Percentiles rank a stretch among this genome's conserved stretches.
Conservation (phyloP, 352 stramenopile species). For the Phytophthora sojae region DNA sequence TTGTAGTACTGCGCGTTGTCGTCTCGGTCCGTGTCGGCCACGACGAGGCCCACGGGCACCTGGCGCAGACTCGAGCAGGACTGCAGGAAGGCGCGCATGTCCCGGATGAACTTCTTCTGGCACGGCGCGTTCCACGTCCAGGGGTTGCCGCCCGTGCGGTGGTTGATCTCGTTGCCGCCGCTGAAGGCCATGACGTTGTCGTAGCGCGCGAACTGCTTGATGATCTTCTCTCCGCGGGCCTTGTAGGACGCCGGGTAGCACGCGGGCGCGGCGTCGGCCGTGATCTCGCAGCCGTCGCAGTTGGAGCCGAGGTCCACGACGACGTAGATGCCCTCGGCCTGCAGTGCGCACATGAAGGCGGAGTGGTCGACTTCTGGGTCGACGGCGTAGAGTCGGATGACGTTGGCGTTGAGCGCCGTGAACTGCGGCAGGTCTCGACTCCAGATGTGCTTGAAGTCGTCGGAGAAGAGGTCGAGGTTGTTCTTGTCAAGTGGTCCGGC, state of each 20-base stretch:
- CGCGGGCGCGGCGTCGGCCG: constrained; percentile 46
- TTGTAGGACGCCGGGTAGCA: constrained; percentile 81
- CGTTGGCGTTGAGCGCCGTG: constrained; percentile 69
- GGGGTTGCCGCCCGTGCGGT: constrained; percentile 53
- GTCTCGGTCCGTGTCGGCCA: constrained; percentile 69
- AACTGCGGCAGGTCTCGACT: constrained; percentile 75
- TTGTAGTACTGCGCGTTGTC: constrained; percentile 85
- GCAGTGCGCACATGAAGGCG: constrained; percentile 87
- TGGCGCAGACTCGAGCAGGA: constrained; percentile 64
- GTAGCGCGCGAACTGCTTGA: constrained; percentile 83
- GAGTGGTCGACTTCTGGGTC: constrained; percentile 76
- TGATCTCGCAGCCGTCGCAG: constrained; percentile 76
- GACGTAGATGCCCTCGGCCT: constrained; percentile 80
- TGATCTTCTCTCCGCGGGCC: constrained; percentile 78
- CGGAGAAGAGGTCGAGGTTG: constrained; percentile 88
- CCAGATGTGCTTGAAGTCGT: constrained; percentile 76
- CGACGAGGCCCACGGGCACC: constrained; percentile 79
- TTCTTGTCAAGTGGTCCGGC: constrained; percentile 66
- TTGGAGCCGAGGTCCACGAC: constrained; percentile 70
- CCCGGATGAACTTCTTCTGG: constrained; percentile 90
- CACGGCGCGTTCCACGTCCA: constrained; percentile 77
- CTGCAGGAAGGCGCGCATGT: constrained; percentile 84
- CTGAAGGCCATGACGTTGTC: constrained; percentile 86
- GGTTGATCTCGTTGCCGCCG: constrained; percentile 86
- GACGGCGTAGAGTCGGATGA: constrained; percentile 85